Conservation (phyloP, 2,329 filamentous ascomycete species). For the Chaetothyriales sp. region DNA sequence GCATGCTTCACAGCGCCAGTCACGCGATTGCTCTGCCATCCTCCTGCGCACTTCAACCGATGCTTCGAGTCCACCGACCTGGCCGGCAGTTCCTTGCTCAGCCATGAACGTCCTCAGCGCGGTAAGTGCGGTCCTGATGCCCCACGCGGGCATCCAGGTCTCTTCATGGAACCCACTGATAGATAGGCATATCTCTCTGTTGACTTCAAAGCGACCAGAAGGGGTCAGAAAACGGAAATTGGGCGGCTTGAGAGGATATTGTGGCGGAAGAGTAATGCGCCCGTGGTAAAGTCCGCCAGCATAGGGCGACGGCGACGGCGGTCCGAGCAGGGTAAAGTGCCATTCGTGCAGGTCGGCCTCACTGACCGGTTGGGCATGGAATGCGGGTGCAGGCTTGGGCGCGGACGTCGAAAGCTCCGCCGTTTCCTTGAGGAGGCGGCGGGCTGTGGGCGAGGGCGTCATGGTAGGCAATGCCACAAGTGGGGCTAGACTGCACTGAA, state of each 20-base stretch:
- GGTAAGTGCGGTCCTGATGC: conserved; percentile 71
- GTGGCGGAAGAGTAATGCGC: conserved; percentile 75
- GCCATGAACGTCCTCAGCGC: conserved; percentile 85
- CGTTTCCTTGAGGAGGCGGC: conserved; percentile 58
- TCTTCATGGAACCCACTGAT: conserved; percentile 95
- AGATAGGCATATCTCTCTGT: conserved; percentile 88
- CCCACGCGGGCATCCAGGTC: conserved; percentile 98
- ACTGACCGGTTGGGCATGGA: conserved; percentile 61
- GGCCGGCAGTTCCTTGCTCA: conserved; percentile 60
- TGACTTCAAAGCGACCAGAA: conserved; percentile 83
- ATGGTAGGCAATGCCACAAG: conserved; percentile 4
- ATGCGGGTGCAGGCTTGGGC: conserved; percentile 64
- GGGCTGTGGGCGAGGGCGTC: conserved; percentile 23
- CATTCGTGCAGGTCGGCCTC: conserved; percentile 92
- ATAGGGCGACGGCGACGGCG: conserved; percentile 63
- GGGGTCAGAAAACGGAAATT: conserved; percentile 93
- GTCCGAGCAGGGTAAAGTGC: conserved; percentile 94
- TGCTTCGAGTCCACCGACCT: conserved; percentile 78
- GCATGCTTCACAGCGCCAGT: conserved; percentile 57
- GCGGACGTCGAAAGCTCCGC: conserved; percentile 63
- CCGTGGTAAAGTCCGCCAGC: conserved; percentile 81
- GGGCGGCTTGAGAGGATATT: conserved; percentile 82
- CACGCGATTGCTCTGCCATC: conserved; percentile 51
- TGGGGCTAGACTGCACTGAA: too few relatives aligned
- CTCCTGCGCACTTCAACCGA: conserved; percentile 49